phyloP scores from a whole-genome alignment of 176 grass and related monocot species.

The Paspalum notatum region DNA sequence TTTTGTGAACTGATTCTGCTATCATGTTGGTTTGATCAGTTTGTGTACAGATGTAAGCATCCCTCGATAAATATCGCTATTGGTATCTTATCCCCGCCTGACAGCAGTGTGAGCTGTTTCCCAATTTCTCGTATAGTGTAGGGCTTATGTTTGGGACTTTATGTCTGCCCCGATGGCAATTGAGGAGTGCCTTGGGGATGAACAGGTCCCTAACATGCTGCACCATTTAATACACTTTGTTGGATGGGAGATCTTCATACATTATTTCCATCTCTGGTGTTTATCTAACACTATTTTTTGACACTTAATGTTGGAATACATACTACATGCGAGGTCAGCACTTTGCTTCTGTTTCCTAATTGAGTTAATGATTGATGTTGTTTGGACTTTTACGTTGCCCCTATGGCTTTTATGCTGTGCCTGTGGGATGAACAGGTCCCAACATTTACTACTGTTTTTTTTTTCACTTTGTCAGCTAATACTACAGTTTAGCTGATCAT shows the following conservation, averaged over 20 bases:
- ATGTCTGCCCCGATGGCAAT: slow-evolving; percentile 38
- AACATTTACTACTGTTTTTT: slow-evolving; percentile 25
- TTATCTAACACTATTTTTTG: not conserved
- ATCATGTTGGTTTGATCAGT: not conserved
- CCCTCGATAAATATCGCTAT: no score
- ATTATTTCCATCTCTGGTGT: not conserved
- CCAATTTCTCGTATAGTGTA: not conserved
- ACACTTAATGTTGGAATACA: not conserved
- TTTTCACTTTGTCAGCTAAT: slow-evolving; percentile 63
- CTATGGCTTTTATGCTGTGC: slow-evolving; percentile 39
- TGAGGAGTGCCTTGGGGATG: slow-evolving; percentile 16
- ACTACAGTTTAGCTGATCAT: slow-evolving; percentile 50
- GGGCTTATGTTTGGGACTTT: slow-evolving; percentile 9
- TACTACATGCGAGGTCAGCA: not conserved
- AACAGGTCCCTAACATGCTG: not conserved
- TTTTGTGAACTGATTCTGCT: not conserved
- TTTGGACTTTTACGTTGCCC: slow-evolving; percentile 44
- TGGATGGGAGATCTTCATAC: not conserved
- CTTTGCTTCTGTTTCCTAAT: not conserved
- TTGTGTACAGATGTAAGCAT: no score
- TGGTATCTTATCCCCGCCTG: no score
- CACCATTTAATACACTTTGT: not conserved
- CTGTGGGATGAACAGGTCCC: slow-evolving; percentile 42
- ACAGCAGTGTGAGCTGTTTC: no score
- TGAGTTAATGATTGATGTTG: not conserved